phyloP scores from a whole-genome alignment of 495 filamentous ascomycete species.

The Diplogelasinospora grovesii region DNA sequence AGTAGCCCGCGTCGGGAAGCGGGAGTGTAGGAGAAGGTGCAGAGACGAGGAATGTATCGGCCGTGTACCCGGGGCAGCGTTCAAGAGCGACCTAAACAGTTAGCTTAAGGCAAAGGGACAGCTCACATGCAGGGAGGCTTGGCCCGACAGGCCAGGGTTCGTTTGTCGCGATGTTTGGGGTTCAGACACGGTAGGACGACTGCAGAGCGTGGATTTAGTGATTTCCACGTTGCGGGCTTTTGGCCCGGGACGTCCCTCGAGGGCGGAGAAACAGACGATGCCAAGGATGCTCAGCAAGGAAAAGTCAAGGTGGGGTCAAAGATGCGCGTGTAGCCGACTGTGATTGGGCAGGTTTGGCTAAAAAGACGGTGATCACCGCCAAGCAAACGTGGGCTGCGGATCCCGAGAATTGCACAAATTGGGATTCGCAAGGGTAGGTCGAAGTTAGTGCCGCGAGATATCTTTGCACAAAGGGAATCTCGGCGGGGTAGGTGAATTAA shows the following conservation, averaged over 20 bases:
- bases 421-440: too few relatives aligned
- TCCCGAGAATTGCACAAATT: too few relatives aligned
- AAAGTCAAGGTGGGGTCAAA: not conserved
- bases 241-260: too few relatives aligned
- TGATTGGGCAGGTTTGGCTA: slow-evolving; percentile 2
- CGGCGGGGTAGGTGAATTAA: too few relatives aligned
- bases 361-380: slow-evolving; percentile 6
- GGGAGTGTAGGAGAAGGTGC: not conserved
- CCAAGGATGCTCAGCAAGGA: too few relatives aligned
- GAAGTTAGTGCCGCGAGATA: too few relatives aligned
- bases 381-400: slow-evolving; percentile 11
- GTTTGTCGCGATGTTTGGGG: too few relatives aligned
- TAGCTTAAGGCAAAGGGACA: not conserved
- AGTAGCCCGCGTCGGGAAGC: slow-evolving; percentile 3
- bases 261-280: too few relatives aligned
- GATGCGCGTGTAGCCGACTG: not conserved
- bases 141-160: slow-evolving; percentile 1
- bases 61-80: slow-evolving; percentile 11
- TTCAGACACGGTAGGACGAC: too few relatives aligned
- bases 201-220: too few relatives aligned
- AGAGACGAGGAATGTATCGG: slow-evolving; percentile 4
- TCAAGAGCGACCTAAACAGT: slow-evolving; percentile 4
- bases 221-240: too few relatives aligned
- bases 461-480: too few relatives aligned
- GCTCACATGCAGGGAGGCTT: slow-evolving; percentile 9